These are phyloP conservation scores for Pythium dissimile DNA, from an alignment of 352 stramenopile genomes.

Conservation along the genomic window DNA sequence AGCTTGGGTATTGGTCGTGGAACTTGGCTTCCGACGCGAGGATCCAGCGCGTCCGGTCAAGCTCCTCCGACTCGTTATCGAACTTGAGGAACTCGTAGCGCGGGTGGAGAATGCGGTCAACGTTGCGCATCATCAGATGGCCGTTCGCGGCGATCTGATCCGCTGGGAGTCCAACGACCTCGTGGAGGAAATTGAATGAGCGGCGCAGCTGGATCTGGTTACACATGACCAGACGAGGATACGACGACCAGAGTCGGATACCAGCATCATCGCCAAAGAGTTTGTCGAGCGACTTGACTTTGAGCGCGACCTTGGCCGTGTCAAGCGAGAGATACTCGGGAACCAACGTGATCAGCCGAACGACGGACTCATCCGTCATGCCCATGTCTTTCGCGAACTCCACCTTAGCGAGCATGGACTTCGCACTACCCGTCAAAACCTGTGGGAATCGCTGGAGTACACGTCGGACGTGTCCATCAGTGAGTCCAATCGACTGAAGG, in stretches of 20 bases:
- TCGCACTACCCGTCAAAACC: constrained; percentile 33
- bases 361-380: constrained; percentile 27
- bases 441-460: constrained; percentile 41
- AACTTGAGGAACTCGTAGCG: constrained; percentile 42
- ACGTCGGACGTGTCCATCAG: constrained; percentile 31
- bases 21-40: constrained; percentile 28
- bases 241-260: constrained; percentile 18
- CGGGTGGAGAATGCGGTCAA: constrained; percentile 35
- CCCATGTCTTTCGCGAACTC: constrained; percentile 29
- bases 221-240: constrained; percentile 48
- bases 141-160: constrained; percentile 30
- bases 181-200: constrained; percentile 37
- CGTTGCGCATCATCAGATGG: constrained; percentile 37
- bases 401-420: constrained; percentile 33
- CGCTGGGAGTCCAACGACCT: constrained; percentile 27
- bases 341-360: constrained; percentile 30
- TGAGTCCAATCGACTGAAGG: constrained; percentile 32
- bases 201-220: constrained; percentile 37
- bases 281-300: constrained; percentile 35
- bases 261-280: constrained; percentile 34
- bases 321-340: constrained; percentile 41
- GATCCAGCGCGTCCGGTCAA: constrained; percentile 29
- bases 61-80: constrained; percentile 12
- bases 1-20: constrained; percentile 27
- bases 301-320: constrained; percentile 34